Evolutionary conservation across 176 grass and related monocot species (phyloP).

Genomic region (Carex kokanica): DNA sequence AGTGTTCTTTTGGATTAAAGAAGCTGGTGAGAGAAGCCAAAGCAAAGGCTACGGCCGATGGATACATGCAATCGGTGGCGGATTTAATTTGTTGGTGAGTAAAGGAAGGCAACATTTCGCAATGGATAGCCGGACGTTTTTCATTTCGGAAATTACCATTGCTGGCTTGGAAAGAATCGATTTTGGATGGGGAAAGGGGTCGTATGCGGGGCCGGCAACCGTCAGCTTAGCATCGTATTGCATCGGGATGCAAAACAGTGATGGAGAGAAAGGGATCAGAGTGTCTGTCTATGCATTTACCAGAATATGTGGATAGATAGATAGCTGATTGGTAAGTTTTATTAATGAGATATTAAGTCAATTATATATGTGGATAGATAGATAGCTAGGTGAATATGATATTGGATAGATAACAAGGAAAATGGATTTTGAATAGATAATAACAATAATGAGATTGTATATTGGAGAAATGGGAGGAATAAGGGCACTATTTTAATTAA

Average conservation of each 20-base stretch:
- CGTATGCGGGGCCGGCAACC: not conserved
- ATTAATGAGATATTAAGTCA: too few species aligned
- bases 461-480: too few species aligned
- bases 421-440: too few species aligned
- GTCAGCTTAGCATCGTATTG: not conserved
- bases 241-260: not conserved
- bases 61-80: not conserved
- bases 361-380: too few species aligned
- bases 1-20: too few species aligned
- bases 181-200: not conserved
- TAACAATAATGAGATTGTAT: too few species aligned
- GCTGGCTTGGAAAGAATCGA: not conserved
- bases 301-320: too few species aligned
- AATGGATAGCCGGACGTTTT: not conserved
- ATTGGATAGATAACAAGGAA: too few species aligned
- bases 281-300: not conserved
- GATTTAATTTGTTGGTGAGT: not conserved
- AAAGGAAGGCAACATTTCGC: not conserved
- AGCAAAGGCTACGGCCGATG: not conserved
- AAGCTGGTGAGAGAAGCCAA: conserved; percentile 7
- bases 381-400: too few species aligned
- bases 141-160: not conserved
- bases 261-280: not conserved
- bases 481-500: too few species aligned
- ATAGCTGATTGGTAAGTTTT: too few species aligned